These are phyloP conservation scores for Aegle marmelos DNA, from an alignment of 345 rosid species.

Conservation along the genomic window DNA sequence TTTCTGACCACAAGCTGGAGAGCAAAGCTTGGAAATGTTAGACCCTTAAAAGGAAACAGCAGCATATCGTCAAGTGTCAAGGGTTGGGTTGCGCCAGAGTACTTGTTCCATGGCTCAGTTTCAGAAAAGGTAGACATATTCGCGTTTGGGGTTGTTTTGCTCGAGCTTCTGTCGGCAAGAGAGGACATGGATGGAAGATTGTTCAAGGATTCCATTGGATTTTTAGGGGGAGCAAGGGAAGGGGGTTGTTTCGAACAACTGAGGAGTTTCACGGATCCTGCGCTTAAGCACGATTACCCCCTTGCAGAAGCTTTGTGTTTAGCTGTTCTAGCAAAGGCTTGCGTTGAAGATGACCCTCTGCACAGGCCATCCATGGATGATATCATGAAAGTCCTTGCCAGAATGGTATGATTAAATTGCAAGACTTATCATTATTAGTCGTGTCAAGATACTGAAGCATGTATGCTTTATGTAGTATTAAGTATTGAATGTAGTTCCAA, in stretches of 20 bases:
- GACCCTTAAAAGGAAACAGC: conserved; percentile 14
- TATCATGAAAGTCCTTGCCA: conserved; percentile 50
- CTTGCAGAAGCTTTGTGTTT: conserved; percentile 55
- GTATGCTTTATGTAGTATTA: not conserved
- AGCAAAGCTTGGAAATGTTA: conserved; percentile 42
- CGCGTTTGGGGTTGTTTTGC: conserved; percentile 48
- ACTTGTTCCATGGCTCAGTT: conserved; percentile 12
- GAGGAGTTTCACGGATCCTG: conserved; percentile 54
- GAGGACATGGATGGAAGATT: conserved; percentile 27
- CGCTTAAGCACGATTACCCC: conserved; percentile 40
- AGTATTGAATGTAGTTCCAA: not conserved
- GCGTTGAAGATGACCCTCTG: conserved; percentile 54
- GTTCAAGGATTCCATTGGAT: conserved; percentile 39
- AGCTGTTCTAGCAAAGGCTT: conserved; percentile 56
- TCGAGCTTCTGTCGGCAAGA: conserved; percentile 49
- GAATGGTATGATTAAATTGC: conserved; percentile 28
- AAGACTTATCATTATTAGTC: not conserved
- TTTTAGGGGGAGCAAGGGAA: conserved; percentile 39
- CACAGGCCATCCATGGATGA: conserved; percentile 57
- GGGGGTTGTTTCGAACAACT: conserved; percentile 58
- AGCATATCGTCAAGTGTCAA: not conserved
- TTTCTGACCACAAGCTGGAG: conserved; percentile 44
- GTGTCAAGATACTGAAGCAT: not conserved
- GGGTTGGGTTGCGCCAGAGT: conserved; percentile 33
- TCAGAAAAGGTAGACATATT: conserved; percentile 46